Conservation (phyloP, 1,284 basidiomycete species). For the Xanthoconium separans region DNA sequence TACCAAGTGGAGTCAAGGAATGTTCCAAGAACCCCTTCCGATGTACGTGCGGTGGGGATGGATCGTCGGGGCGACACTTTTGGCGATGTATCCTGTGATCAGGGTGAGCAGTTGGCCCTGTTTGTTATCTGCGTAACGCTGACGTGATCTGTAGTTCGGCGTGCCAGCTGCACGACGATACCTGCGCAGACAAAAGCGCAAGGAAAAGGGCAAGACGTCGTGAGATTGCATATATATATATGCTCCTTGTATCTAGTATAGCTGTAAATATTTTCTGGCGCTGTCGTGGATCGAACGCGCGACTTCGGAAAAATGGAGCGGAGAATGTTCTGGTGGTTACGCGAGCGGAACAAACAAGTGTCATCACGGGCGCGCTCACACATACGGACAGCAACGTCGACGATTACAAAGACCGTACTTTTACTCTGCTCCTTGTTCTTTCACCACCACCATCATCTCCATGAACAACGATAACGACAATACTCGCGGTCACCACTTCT, state of each 20-base stretch:
- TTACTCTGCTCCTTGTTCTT: constrained; percentile 10
- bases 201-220: constrained; percentile 33
- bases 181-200: constrained; percentile 41
- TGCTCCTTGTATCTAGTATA: no score
- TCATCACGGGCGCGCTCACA: constrained; percentile 2
- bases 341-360: constrained; percentile 24
- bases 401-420: constrained; percentile 19
- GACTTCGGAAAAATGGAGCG: neutral
- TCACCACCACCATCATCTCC: constrained; percentile 25
- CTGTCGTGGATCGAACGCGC: constrained; percentile 14
- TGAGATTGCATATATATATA: constrained; percentile 11
- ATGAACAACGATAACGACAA: constrained; percentile 23
- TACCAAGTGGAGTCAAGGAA: constrained; percentile 74
- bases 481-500: constrained; percentile 15
- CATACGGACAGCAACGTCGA: neutral
- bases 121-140: neutral
- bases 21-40: constrained; percentile 67
- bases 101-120: constrained; percentile 44
- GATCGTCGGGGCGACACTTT: constrained; percentile 50
- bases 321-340: constrained; percentile 34
- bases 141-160: constrained; percentile 45
- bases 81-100: constrained; percentile 67
- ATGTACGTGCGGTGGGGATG: constrained; percentile 62
- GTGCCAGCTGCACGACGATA: constrained; percentile 48
- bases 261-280: neutral